Evolutionary conservation across 108 stramenopile species (phyloP).

Genomic region (Poteriospumella lacustris): DNA sequence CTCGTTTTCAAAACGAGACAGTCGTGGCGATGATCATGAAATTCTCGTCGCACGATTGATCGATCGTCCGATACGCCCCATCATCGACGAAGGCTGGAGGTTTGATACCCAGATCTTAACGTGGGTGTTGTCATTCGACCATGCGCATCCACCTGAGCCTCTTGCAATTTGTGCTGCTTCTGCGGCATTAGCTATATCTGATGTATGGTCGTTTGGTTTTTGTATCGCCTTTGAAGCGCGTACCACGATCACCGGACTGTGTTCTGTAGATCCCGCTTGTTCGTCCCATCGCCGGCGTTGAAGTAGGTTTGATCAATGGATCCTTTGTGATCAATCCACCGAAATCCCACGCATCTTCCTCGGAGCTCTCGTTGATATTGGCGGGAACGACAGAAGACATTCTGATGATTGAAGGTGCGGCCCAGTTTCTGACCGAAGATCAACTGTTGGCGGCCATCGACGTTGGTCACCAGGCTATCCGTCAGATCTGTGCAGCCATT

Average conservation of each 20-base stretch:
- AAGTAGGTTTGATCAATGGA: conserved; percentile 65
- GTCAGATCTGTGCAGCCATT: conserved; percentile 65
- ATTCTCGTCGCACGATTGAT: conserved; percentile 81
- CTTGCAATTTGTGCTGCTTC: conserved; percentile 67
- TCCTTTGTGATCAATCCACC: conserved; percentile 67
- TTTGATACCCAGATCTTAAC: conserved; percentile 86
- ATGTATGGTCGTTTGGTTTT: background rate
- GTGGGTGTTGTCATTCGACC: conserved; percentile 83
- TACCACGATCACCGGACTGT: background rate
- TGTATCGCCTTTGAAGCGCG: background rate
- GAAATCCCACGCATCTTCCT: conserved; percentile 60
- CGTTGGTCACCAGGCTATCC: conserved; percentile 73
- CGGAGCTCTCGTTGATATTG: conserved; percentile 62
- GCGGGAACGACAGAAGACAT: conserved; percentile 82
- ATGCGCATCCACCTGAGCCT: conserved; percentile 57
- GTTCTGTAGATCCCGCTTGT: conserved; percentile 61
- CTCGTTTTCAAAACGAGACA: background rate
- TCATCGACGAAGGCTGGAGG: conserved; percentile 78
- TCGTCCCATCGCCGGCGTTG: conserved; percentile 69
- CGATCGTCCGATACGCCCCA: conserved; percentile 84
- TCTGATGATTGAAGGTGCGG: conserved; percentile 87
- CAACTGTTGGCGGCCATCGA: conserved; percentile 71
- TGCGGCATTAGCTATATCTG: conserved; percentile 48
- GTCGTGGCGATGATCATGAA: conserved; percentile 65
- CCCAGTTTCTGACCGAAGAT: conserved; percentile 77